phyloP scores from a whole-genome alignment of 306 rosid species.

The Corylus avellana region DNA sequence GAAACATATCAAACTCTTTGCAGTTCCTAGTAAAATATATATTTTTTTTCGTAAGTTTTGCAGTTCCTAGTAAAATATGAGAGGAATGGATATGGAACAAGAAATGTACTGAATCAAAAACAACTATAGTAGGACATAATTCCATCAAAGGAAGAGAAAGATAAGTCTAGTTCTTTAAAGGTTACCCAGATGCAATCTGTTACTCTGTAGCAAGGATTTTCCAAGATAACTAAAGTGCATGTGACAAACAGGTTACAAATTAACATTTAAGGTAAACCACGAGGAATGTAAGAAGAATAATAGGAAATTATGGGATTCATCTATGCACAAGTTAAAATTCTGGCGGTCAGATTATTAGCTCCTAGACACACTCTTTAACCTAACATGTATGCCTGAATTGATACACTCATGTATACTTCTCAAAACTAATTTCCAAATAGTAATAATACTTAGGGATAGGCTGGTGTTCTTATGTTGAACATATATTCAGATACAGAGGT shows the following conservation, averaged over 20 bases:
- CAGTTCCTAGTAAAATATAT: neutral
- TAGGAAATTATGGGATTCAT: neutral
- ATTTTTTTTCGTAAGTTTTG: neutral
- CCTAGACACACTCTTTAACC: neutral
- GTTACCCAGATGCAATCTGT: neutral
- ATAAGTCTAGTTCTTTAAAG: neutral
- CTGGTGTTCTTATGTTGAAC: constrained; percentile 5
- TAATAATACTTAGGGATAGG: constrained; percentile 6
- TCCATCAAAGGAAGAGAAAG: neutral
- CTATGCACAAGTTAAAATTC: neutral
- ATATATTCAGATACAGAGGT: neutral
- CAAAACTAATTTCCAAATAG: neutral
- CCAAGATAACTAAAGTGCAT: neutral
- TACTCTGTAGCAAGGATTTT: neutral
- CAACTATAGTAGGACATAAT: neutral
- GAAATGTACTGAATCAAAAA: neutral
- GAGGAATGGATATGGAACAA: neutral
- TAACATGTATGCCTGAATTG: neutral
- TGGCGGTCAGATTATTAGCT: neutral
- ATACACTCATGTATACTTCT: neutral
- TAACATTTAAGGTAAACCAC: neutral
- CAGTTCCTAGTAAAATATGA: neutral
- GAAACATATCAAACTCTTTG: neutral
- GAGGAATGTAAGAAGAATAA: neutral
- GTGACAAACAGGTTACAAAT: neutral